A percentile compares a stretch with the other conserved stretches of the same genome.
These are phyloP conservation scores for Camelina neglecta DNA, from an alignment of 345 rosid genomes.

Conservation along the genomic window DNA sequence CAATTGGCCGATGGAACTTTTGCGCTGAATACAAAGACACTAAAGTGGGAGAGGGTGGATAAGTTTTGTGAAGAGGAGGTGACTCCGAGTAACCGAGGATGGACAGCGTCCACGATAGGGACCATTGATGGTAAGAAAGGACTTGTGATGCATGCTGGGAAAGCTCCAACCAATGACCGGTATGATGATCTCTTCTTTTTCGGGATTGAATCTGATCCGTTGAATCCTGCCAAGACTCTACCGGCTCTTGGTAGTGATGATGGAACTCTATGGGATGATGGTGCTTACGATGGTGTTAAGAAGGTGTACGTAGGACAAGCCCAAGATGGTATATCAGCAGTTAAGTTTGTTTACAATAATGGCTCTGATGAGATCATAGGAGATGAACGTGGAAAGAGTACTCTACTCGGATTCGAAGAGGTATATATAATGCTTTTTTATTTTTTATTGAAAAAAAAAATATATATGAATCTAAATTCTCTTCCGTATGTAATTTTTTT, in stretches of 20 bases:
- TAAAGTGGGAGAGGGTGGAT: conserved; percentile 39
- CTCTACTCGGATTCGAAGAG: conserved; percentile 39
- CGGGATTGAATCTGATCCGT: neutral
- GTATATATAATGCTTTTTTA: neutral
- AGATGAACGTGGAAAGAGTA: conserved; percentile 31
- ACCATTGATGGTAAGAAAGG: conserved; percentile 37
- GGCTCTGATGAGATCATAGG: conserved; percentile 4
- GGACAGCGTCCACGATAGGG: conserved; percentile 38
- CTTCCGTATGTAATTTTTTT: neutral
- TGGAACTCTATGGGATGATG: conserved; percentile 46
- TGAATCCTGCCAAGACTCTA: neutral
- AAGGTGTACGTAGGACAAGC: conserved; percentile 40
- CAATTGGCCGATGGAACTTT: conserved; percentile 32
- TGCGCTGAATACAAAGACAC: conserved; percentile 35
- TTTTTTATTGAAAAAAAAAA: neutral
- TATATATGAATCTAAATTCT: neutral
- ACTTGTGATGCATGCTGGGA: conserved; percentile 39
- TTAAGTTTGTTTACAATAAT: conserved; percentile 37
- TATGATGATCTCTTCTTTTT: neutral
- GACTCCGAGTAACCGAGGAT: conserved; percentile 30
- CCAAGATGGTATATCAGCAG: conserved; percentile 32
- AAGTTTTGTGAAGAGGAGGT: conserved; percentile 12
- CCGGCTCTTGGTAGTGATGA: conserved; percentile 33
- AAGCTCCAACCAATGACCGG: conserved; percentile 3
- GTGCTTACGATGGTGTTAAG: conserved; percentile 39